A percentile compares a stretch with the other conserved stretches of the same genome.
phyloP scores from a whole-genome alignment of 257 asterid species.

The Perilla frutescens region DNA sequence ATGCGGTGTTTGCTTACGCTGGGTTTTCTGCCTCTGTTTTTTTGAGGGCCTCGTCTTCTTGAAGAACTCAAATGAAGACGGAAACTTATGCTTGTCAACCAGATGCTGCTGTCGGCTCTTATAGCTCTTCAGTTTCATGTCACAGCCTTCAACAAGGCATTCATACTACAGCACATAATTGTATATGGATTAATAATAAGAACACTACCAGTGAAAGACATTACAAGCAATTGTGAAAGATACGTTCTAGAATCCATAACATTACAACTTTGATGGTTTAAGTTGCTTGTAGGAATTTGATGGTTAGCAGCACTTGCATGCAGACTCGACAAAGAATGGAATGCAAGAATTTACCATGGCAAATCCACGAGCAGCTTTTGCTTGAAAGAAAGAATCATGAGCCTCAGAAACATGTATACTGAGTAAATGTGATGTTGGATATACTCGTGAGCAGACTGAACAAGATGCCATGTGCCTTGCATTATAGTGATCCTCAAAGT shows the following conservation, averaged over 20 bases:
- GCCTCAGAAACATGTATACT: slow-evolving; percentile 93
- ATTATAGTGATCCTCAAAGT: slow-evolving; percentile 84
- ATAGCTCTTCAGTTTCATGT: slow-evolving; percentile 77
- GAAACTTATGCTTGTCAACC: slow-evolving; percentile 87
- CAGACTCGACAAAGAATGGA: slow-evolving; percentile 1
- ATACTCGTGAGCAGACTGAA: slow-evolving; percentile 89
- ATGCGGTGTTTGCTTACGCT: slow-evolving; percentile 42
- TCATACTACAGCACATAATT: slow-evolving; percentile 60
- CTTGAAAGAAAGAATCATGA: slow-evolving; percentile 95
- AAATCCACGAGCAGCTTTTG: slow-evolving; percentile 90
- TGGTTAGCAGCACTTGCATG: not conserved
- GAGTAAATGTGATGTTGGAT: slow-evolving; percentile 88
- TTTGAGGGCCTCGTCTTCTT: slow-evolving; percentile 83
- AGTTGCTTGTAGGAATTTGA: not conserved
- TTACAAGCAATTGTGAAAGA: not conserved
- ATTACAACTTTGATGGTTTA: not conserved
- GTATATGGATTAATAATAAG: not conserved
- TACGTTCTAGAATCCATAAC: too few relatives aligned
- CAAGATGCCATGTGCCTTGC: slow-evolving; percentile 95
- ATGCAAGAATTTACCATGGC: slow-evolving; percentile 63
- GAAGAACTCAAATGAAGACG: slow-evolving; percentile 79
- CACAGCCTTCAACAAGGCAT: slow-evolving; percentile 98
- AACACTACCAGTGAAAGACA: not conserved
- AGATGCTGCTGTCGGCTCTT: slow-evolving; percentile 92
- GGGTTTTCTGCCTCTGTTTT: slow-evolving; percentile 74